Base-by-base conservation (phyloP, 2,329 filamentous ascomycete species). In the Clonostachys byssicola region DNA sequence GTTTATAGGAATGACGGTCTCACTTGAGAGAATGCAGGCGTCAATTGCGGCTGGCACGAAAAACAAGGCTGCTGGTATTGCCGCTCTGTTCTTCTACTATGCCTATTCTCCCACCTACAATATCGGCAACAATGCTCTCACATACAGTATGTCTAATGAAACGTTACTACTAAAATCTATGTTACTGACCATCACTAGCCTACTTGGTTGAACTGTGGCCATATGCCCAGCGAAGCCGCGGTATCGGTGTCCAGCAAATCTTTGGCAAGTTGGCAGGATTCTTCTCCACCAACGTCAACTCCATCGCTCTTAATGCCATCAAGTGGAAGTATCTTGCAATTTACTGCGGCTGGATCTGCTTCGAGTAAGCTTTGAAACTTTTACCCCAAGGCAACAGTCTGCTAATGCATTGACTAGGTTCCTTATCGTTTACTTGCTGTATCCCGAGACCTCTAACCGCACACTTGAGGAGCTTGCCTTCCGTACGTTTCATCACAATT, bases 341-440 rank as follows among this genome's bases (percentile, higher is more conserved):
- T 10, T 60, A 60, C 50, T 58, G 59, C 49, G 51, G 34, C 16
- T 61, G 58, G 57, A 58, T 59, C 36, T 49, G 43, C 23, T 34
- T 60, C 9, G 58, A 60, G 43, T 30, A 30, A 30, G 23, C 23
- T 30, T 30, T 30, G 23, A 9, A 10, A 30, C 8, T 6, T 10
- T 9, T 75, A 85, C 88, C 45, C 72, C 94, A 20, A 88, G 94
- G 70, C 89, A 94, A 44, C 57, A 72, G 42, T 30, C 6, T 30
- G 23, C 23, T 30, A 9, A 30, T 30, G 10, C 23, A 30, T 6
- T 30, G 23, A 10, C 23, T 30, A 30, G 23, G 9, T 50, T 60
- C 6, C 44, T 54, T 43, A 45, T 59, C 47, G 56, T 60, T 33
- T 73, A 68, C 51, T 65, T 73, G 52, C 66, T 72, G 49, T 72